Conservation (phyloP, 2,329 filamentous ascomycete species). For the Periglandula ipomoeae region DNA sequence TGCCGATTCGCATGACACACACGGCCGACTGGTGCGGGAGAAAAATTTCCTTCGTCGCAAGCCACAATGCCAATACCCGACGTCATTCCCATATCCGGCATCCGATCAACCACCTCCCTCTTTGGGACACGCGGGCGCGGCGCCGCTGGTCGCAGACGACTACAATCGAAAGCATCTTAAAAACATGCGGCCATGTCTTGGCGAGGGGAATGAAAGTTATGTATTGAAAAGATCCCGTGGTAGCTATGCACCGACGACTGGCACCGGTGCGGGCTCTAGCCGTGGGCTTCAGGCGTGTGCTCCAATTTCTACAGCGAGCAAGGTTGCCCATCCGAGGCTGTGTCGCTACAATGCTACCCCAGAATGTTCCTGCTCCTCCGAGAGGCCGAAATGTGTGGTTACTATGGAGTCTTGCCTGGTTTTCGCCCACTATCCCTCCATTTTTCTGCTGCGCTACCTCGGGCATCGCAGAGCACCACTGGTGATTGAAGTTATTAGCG, state of each 20-base stretch:
- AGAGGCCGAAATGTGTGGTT: not conserved
- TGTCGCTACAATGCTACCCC: conserved; percentile 1
- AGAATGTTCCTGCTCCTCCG: not conserved
- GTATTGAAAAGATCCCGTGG: too few species aligned
- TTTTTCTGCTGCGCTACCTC: not conserved
- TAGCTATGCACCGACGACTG: too few species aligned
- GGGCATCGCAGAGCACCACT: not conserved
- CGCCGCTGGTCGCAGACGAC: too few species aligned
- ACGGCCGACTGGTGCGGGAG: not conserved
- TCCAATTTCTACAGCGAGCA: too few species aligned
- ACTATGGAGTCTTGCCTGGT: not conserved
- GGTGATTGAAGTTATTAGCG: conserved; percentile 2
- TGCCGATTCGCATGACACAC: conserved; percentile 1
- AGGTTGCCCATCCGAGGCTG: too few species aligned
- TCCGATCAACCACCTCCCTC: not conserved
- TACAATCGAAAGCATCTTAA: not conserved
- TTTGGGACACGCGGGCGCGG: not conserved
- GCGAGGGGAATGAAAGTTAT: too few species aligned
- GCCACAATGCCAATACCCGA: conserved; percentile 2
- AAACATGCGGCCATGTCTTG: too few species aligned
- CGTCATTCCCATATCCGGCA: conserved; percentile 6
- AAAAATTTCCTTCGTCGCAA: not conserved
- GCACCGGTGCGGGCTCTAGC: too few species aligned
- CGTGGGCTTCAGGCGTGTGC: too few species aligned
- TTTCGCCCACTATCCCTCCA: not conserved